These are phyloP conservation scores for Aspergillus aculeatus DNA, from an alignment of 2,329 filamentous ascomycete species.

Conservation along the genomic window DNA sequence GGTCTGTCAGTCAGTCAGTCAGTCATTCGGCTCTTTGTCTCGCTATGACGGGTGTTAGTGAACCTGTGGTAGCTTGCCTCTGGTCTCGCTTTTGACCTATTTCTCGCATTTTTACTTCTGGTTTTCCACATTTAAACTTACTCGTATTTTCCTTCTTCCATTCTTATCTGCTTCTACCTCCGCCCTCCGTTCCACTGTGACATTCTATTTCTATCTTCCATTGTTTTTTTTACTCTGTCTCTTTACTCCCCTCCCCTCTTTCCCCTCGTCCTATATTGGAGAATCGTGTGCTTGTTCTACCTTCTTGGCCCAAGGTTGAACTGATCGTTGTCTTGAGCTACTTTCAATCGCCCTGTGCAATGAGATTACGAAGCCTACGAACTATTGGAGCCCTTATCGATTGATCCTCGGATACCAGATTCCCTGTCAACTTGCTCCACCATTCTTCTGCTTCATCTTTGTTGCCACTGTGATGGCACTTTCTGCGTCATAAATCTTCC, in stretches of 20 bases:
- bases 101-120: background rate
- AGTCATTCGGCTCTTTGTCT: background rate
- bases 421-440: background rate
- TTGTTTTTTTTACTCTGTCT: background rate
- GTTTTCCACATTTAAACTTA: background rate
- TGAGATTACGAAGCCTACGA: background rate
- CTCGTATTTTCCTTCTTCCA: background rate
- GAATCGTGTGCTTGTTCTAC: background rate
- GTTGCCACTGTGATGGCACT: background rate
- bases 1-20: no score
- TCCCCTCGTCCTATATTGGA: background rate
- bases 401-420: background rate
- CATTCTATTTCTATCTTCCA: background rate
- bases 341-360: background rate
- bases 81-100: background rate
- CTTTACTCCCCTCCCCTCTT: background rate
- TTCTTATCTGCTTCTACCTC: background rate
- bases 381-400: background rate
- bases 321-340: background rate
- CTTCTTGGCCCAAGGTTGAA: background rate
- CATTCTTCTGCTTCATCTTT: background rate
- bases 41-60: background rate
- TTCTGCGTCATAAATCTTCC: conserved; percentile 8
- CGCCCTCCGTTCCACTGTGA: background rate
- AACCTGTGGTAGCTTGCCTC: background rate